Conservation (phyloP, 257 asterid species). For the Nicotiana undulata region DNA sequence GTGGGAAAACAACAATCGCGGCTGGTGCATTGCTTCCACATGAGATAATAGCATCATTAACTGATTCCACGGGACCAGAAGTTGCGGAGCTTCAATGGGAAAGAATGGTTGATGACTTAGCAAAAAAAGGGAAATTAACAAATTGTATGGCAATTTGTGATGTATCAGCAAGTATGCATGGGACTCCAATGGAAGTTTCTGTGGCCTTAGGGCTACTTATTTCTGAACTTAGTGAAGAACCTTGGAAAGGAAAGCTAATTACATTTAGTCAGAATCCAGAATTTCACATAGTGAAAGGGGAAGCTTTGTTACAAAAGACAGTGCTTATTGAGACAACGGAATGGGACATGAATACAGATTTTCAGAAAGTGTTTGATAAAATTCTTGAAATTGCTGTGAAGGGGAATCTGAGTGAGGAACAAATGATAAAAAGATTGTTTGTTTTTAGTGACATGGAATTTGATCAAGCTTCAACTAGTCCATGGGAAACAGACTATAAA, state of each 20-base stretch:
- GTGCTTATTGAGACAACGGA: background rate
- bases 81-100: background rate
- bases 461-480: background rate
- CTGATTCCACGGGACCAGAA: background rate
- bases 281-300: background rate
- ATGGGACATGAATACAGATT: background rate
- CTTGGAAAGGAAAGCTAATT: background rate
- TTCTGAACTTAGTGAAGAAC: constrained; percentile 3
- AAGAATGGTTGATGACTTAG: background rate
- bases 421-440: constrained; percentile 13
- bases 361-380: constrained; percentile 12
- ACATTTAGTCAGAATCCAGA: background rate
- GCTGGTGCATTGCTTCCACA: constrained; percentile 6
- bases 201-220: background rate
- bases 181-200: background rate
- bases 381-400: constrained; percentile 8
- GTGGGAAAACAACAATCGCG: background rate
- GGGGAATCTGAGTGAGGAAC: background rate
- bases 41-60: background rate
- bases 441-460: constrained; percentile 19
- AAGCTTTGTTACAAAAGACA: background rate
- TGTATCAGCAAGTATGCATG: background rate
- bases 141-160: background rate
- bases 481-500: constrained; percentile 9
- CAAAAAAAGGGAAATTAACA: background rate